phyloP scores from a whole-genome alignment of 176 grass and related monocot genomes.

The Raddia guianensis region DNA sequence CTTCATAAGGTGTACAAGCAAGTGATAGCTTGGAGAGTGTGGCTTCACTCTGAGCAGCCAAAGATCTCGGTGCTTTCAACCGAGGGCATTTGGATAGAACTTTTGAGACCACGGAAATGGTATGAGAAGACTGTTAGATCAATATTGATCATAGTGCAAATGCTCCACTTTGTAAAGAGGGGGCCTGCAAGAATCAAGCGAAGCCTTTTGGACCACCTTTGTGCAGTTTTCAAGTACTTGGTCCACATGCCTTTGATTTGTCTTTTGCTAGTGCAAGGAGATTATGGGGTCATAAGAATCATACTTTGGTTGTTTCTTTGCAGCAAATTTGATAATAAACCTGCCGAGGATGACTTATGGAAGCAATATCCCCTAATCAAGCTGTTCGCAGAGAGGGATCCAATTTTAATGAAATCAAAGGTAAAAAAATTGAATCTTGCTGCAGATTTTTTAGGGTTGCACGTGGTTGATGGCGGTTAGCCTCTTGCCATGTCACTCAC shows the following conservation, averaged over 20 bases:
- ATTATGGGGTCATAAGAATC: not conserved
- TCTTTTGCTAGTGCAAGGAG: not conserved
- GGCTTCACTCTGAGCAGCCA: conserved; percentile 42
- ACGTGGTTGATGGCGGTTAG: too few relatives aligned
- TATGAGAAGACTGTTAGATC: conserved; percentile 49
- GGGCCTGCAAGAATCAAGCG: conserved; percentile 34
- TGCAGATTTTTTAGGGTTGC: not conserved
- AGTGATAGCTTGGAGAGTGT: conserved; percentile 59
- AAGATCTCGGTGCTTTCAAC: conserved; percentile 49
- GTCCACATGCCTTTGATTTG: conserved; percentile 1
- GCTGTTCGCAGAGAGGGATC: conserved; percentile 53
- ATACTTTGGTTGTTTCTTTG: conserved; percentile 25
- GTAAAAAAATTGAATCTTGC: conserved; percentile 38
- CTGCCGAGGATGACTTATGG: conserved; percentile 52
- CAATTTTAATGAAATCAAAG: conserved; percentile 55
- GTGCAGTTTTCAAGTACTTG: conserved; percentile 52
- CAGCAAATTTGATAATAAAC: conserved; percentile 58
- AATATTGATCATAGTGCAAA: conserved; percentile 61
- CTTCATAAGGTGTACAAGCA: conserved; percentile 23
- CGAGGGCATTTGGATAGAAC: conserved; percentile 60
- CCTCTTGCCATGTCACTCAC: too few relatives aligned
- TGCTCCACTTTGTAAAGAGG: conserved; percentile 66
- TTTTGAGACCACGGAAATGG: conserved; percentile 52
- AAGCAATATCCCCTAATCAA: conserved; percentile 54
- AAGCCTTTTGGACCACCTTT: conserved; percentile 40